A percentile compares a stretch with the other conserved stretches of the same genome.
Conservation (phyloP, 768 basidiomycete species). For the Holtermannia corniformis region DNA sequence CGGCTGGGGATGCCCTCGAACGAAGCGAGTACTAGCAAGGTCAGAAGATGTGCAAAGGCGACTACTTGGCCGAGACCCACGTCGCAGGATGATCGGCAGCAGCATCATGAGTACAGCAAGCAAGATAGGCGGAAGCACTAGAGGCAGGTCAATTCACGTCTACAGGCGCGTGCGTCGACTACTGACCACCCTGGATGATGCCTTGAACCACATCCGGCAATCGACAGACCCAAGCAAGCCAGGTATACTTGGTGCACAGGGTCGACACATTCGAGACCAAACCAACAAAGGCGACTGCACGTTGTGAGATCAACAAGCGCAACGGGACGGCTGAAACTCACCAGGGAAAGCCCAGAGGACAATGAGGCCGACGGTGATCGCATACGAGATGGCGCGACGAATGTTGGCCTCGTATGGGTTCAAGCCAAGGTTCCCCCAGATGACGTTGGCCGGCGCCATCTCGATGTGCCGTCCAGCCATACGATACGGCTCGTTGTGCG, state of each 20-base stretch:
- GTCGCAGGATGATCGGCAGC: slow-evolving; percentile 67
- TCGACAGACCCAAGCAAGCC: slow-evolving; percentile 75
- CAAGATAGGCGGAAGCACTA: slow-evolving; percentile 76
- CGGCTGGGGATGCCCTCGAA: slow-evolving; percentile 86
- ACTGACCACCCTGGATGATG: neutral
- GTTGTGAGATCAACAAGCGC: neutral
- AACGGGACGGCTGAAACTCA: slow-evolving; percentile 30
- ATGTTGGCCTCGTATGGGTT: slow-evolving; percentile 79
- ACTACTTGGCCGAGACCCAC: slow-evolving; percentile 42
- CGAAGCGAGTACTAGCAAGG: slow-evolving; percentile 53
- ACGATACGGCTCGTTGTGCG: slow-evolving; percentile 61
- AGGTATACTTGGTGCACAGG: slow-evolving; percentile 55
- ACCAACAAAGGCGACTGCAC: slow-evolving; percentile 71
- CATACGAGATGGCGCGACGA: slow-evolving; percentile 59
- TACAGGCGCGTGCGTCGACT: neutral
- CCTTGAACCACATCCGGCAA: slow-evolving; percentile 45
- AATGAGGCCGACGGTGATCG: slow-evolving; percentile 67
- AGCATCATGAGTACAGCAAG: slow-evolving; percentile 88
- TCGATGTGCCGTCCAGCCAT: slow-evolving; percentile 73
- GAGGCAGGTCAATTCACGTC: slow-evolving; percentile 54
- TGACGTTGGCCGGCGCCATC: slow-evolving; percentile 75
- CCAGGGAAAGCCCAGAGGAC: slow-evolving; percentile 81
- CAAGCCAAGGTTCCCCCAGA: slow-evolving; percentile 81
- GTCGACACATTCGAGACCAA: slow-evolving; percentile 66
- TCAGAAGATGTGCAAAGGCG: neutral